phyloP scores from a whole-genome alignment of 768 basidiomycete genomes.

The Suillus subaureus region DNA sequence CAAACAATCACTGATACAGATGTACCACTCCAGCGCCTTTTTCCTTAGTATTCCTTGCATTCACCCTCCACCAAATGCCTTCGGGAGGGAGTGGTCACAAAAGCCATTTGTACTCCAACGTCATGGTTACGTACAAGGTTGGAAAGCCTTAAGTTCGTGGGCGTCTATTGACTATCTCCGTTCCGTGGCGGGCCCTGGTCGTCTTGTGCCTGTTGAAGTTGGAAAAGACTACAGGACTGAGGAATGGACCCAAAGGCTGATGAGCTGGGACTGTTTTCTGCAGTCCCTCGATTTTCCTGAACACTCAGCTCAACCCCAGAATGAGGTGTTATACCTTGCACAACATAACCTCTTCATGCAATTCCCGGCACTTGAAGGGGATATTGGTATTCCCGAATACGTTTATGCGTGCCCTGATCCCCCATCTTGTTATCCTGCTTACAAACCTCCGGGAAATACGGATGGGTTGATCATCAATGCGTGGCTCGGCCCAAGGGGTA shows the following conservation, averaged over 20 bases:
- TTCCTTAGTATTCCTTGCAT: constrained; percentile 42
- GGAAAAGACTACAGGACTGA: constrained; percentile 80
- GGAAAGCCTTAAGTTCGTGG: constrained; percentile 87
- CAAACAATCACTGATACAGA: constrained; percentile 12
- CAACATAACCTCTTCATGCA: constrained; percentile 87
- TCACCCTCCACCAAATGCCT: constrained; percentile 59
- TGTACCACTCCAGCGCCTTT: constrained; percentile 1
- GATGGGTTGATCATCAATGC: constrained; percentile 70
- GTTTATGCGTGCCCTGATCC: constrained; percentile 65
- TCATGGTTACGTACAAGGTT: constrained; percentile 54
- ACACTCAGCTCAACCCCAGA: constrained; percentile 14
- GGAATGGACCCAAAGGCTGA: constrained; percentile 81
- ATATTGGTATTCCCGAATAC: constrained; percentile 88
- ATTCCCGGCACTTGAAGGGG: constrained; percentile 74
- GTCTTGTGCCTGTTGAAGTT: constrained; percentile 89
- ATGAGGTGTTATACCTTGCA: constrained; percentile 73
- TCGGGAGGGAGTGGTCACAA: constrained; percentile 45
- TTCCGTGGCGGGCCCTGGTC: constrained; percentile 71
- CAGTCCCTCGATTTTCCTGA: constrained; percentile 38
- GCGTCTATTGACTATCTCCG: constrained; percentile 66
- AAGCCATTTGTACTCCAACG: constrained; percentile 73
- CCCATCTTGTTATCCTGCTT: constrained; percentile 47
- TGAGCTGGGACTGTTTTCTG: constrained; percentile 80
- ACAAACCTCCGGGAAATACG: constrained; percentile 65
- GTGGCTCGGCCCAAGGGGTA: constrained; percentile 82